These are phyloP conservation scores for Chrysosporium keratinophilum DNA, from an alignment of 2,329 filamentous ascomycete genomes.

Conservation along the genomic window DNA sequence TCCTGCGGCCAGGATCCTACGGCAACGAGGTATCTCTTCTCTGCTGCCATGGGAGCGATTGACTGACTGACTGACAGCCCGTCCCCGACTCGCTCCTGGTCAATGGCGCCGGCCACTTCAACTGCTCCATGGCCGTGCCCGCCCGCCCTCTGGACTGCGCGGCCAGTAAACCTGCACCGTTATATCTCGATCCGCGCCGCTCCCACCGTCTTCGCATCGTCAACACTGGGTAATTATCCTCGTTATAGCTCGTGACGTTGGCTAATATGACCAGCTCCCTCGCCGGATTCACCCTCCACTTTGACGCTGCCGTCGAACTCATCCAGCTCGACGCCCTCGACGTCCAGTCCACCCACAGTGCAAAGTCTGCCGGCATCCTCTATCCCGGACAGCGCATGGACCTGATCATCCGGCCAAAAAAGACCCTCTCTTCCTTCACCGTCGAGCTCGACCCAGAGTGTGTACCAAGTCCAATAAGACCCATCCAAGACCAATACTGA, in stretches of 20 bases:
- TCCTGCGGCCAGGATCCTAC: constrained; percentile 35
- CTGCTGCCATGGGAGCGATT: not conserved
- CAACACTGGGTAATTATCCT: constrained; percentile 39
- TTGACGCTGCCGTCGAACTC: constrained; percentile 25
- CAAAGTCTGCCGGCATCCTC: constrained; percentile 32
- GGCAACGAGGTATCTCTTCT: constrained; percentile 32
- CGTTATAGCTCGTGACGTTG: not conserved
- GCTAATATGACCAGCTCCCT: constrained; percentile 25
- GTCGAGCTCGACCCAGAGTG: constrained; percentile 33
- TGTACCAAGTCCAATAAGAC: constrained; percentile 5
- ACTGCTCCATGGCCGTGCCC: constrained; percentile 39
- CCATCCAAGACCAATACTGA: constrained; percentile 12
- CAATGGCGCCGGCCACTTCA: constrained; percentile 39
- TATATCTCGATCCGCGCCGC: constrained; percentile 19
- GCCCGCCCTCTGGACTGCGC: constrained; percentile 39
- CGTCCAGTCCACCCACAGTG: constrained; percentile 18
- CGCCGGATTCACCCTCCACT: constrained; percentile 31
- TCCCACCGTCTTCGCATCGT: constrained; percentile 34
- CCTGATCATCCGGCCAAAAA: constrained; percentile 24
- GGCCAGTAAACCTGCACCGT: constrained; percentile 19
- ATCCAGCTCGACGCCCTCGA: constrained; percentile 36
- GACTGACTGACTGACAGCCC: constrained; percentile 26
- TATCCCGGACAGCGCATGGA: constrained; percentile 40
- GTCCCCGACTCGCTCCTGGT: constrained; percentile 41
- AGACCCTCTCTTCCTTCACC: constrained; percentile 20